phyloP scores from a whole-genome alignment of 768 basidiomycete genomes.

The Pleurotus pulmonarius region DNA sequence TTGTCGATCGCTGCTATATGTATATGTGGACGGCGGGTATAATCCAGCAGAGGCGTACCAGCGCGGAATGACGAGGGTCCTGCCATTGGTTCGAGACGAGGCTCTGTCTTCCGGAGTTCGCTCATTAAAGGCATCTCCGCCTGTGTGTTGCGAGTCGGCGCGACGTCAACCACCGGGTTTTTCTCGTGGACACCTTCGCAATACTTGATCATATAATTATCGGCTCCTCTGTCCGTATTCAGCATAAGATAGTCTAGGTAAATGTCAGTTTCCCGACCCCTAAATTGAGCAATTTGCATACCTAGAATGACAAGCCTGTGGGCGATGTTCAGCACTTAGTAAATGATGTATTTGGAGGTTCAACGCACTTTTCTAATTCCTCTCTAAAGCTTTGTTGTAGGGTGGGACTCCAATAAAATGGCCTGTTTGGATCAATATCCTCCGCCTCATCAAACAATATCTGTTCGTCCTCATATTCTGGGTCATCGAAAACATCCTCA shows the following conservation, averaged over 20 bases:
- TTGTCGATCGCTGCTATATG: constrained; percentile 95
- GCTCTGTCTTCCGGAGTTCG: constrained; percentile 54
- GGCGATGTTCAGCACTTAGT: constrained; percentile 12
- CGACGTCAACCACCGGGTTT: constrained; percentile 64
- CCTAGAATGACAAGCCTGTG: constrained; percentile 82
- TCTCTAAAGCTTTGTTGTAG: constrained; percentile 82
- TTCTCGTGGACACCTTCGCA: constrained; percentile 82
- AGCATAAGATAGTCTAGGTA: constrained; percentile 82
- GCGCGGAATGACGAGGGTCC: constrained; percentile 31
- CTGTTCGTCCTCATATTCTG: constrained; percentile 73
- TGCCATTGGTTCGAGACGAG: constrained; percentile 33
- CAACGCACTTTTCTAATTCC: constrained; percentile 78
- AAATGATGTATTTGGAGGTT: not conserved
- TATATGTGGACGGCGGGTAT: constrained; percentile 70
- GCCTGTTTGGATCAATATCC: constrained; percentile 45
- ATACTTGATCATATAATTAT: constrained; percentile 93
- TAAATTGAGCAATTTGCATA: constrained; percentile 22
- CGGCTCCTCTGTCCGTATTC: constrained; percentile 85
- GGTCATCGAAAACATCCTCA: constrained; percentile 63
- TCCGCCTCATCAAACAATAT: constrained; percentile 66
- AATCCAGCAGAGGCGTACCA: constrained; percentile 36
- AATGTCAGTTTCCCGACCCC: not conserved
- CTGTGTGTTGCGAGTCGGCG: constrained; percentile 64
- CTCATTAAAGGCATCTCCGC: constrained; percentile 73
- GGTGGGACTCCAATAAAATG: constrained; percentile 80